phyloP scores from a whole-genome alignment of 2,329 filamentous ascomycete species.

The Beauveria varroae region DNA sequence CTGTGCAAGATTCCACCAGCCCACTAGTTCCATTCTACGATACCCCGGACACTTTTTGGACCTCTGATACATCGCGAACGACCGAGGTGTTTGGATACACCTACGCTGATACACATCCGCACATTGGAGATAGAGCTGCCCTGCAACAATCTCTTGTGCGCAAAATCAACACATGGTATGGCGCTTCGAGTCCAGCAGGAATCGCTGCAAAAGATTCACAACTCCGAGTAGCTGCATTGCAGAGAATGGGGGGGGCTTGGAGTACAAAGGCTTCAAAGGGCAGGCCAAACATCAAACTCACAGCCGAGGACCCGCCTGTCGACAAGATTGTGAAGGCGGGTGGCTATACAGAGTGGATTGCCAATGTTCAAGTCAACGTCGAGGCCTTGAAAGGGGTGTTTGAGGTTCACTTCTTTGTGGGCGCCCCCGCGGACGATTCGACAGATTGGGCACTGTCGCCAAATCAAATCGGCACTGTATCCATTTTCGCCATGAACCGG shows the following conservation, averaged over 20 bases:
- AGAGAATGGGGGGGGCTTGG: constrained; percentile 14
- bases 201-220: constrained; percentile 4
- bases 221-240: not conserved
- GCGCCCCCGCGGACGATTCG: constrained; percentile 37
- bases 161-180: constrained; percentile 46
- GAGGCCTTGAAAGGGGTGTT: constrained; percentile 55
- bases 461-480: constrained; percentile 56
- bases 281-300: constrained; percentile 21
- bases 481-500: constrained; percentile 41
- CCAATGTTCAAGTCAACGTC: constrained; percentile 56
- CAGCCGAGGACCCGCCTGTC: constrained; percentile 17
- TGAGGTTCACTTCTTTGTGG: constrained; percentile 60
- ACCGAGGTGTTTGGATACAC: constrained; percentile 62
- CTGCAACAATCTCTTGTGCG: constrained; percentile 27
- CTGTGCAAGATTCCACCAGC: constrained; percentile 47
- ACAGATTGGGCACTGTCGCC: constrained; percentile 42
- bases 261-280: constrained; percentile 5
- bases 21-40: constrained; percentile 61
- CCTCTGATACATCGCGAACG: constrained; percentile 52
- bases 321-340: constrained; percentile 29
- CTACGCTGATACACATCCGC: constrained; percentile 53
- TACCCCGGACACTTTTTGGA: constrained; percentile 54
- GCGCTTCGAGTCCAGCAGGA: constrained; percentile 22
- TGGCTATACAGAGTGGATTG: constrained; percentile 57
- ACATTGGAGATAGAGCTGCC: constrained; percentile 18